Evolutionary conservation across 2,329 filamentous ascomycete genomes (phyloP), one percentile per base, ranked within the genome.

Genomic region (Thielaviopsis euricoi): DNA sequence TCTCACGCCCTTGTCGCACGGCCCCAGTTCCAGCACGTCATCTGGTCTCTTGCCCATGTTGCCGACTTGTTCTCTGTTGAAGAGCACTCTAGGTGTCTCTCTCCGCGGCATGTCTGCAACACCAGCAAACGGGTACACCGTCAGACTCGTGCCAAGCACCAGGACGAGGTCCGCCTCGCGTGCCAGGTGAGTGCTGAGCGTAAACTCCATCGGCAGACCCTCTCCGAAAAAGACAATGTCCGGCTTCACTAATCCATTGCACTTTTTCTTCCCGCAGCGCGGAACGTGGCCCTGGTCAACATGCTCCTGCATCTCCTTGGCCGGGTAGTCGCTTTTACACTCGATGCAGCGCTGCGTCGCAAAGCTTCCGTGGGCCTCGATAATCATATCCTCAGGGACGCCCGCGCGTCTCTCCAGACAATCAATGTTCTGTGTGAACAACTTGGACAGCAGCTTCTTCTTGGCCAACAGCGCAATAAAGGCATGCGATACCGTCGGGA

Each of bases 401-500:
- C 93, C 93, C 13, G 91, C 93, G 63, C 81, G 78, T 22, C 90
- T 81, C 71, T 98, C 93, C 13, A 98, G 77, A 65, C 89, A 95
- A 72, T 98, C 93, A 64, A 98, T 97, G 67, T 98, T 98, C 67
- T 98, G 93, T 0, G 93, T 96, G 70, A 97, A 98, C 56, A 93
- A 80, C 74, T 89, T 93, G 63, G 85, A 74, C 23, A 98, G 74
- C 48, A 91, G 74, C 3, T 81, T 82, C 71, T 94, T 95, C 61
- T 83, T 75, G 59, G 90, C 79, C 17, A 97, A 81, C 23, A 98
- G 75, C 15, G 82, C 78, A 65, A 98, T 83, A 70, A 98, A 98
- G 40, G 81, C 85, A 71, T 98, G 93, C 1, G 89, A 86, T 57
- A 97, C 76, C 1, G 93, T 98, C 0, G 93, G 93, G 57, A 84